These are phyloP conservation scores for Akanthomyces uredinophilus DNA, from an alignment of 2,329 filamentous ascomycete genomes.

Conservation along the genomic window DNA sequence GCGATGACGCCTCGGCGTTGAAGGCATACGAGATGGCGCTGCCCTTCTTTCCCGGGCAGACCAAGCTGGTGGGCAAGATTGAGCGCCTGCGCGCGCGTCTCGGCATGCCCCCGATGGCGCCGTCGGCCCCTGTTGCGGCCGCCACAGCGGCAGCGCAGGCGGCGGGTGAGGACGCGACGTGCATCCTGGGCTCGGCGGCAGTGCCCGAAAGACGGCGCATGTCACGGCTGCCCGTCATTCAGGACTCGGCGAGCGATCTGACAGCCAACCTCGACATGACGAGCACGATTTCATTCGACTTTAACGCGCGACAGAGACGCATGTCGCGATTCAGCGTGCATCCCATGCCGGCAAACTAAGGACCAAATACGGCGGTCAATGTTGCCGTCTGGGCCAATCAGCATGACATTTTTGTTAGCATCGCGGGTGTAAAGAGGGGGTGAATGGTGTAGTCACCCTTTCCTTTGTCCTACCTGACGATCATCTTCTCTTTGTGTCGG, in stretches of 20 bases:
- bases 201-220: conserved; percentile 5
- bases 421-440: too few relatives aligned
- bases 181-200: background rate
- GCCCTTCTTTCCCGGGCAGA: conserved; percentile 80
- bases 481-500: background rate
- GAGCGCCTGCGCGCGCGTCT: conserved; percentile 54
- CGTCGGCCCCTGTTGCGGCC: conserved; percentile 1
- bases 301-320: conserved; percentile 16
- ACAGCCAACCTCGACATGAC: conserved; percentile 10
- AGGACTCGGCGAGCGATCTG: conserved; percentile 9
- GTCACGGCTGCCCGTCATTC: conserved; percentile 7
- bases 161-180: conserved; percentile 1
- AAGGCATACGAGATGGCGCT: conserved; percentile 82
- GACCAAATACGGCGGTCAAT: background rate
- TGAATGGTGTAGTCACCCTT: background rate
- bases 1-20: conserved; percentile 72
- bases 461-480: background rate
- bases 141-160: background rate
- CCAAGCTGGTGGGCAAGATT: conserved; percentile 69
- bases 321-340: conserved; percentile 15
- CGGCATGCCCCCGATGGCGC: conserved; percentile 21
- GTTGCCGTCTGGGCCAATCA: background rate
- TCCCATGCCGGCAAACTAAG: conserved; percentile 10
- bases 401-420: background rate
- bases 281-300: conserved; percentile 6